Base-by-base conservation (phyloP, 2,329 filamentous ascomycete species). In the Periconia digitata region DNA sequence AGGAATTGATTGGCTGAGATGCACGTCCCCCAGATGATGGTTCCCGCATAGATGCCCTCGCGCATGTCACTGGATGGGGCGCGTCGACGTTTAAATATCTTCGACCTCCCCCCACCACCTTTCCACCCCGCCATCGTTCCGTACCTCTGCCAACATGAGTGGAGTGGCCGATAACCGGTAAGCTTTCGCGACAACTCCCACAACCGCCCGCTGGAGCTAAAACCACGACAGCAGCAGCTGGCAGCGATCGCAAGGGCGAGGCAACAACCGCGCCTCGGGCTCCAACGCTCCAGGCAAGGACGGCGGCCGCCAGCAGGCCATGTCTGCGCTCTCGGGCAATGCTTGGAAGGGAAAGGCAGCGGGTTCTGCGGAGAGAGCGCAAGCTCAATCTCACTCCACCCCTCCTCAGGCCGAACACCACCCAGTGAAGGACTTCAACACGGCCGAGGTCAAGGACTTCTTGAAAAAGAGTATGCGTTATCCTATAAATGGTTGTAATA, bases 371-470 rank as follows among this genome's bases (percentile, higher is more conserved):
- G 51, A 57, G 39, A 46, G 46, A 39, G 49, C 48, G 40, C 54
- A 58, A 40, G 58, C 51, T 21, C 60, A 58, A 50, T 42, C 53
- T 35, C 50, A 47, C 44, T 46, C 46, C 23, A 38, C 40, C 15
- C 18, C 50, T 13, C 47, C 36, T 23, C 55, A 50, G 38, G 46
- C 54, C 34, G 66, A 69, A 35, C 63, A 72, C 49, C 58, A 65
- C 24, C 67, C 70, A 3, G 67, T 72, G 45, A 64, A 62, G 38
- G 72, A 70, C 44, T 78, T 76, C 66, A 77, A 77, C 58, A 65
- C 69, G 6, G 63, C 55, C 17, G 75, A 76, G 53, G 69, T 75
- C 50, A 72, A 66, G 59, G 66, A 71, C 3, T 74, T 71, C 50
- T 56, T 76, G 63, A 71, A 63, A 45, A 72, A 72, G 59, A 66